Conservation (phyloP, 176 grass and related monocot genomes). For the Puya raimondii region DNA sequence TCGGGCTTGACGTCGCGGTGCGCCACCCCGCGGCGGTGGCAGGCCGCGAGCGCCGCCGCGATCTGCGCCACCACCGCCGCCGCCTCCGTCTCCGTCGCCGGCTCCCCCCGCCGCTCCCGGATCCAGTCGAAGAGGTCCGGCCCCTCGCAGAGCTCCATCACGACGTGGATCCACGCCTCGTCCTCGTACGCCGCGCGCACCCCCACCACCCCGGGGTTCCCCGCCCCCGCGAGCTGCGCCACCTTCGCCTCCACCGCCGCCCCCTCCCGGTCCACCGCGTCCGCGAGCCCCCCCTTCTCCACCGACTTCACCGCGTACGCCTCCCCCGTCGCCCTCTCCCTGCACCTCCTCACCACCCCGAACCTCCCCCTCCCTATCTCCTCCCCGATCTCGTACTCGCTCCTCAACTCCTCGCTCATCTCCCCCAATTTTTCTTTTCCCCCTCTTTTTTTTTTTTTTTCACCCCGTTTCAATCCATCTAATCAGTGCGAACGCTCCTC, state of each 20-base stretch:
- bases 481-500: not conserved
- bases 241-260: constrained; percentile 60
- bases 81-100: constrained; percentile 44
- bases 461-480: too few species aligned
- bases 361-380: constrained; percentile 84
- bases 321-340: constrained; percentile 31
- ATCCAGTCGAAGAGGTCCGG: constrained; percentile 67
- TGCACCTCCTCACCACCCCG: constrained; percentile 70
- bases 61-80: constrained; percentile 52
- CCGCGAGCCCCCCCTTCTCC: constrained; percentile 42
- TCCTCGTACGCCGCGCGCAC: constrained; percentile 58
- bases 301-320: constrained; percentile 68
- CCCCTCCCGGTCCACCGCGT: constrained; percentile 59
- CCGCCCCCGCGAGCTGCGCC: constrained; percentile 31
- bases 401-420: constrained; percentile 48
- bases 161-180: constrained; percentile 41
- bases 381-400: constrained; percentile 60
- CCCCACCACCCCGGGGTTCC: constrained; percentile 53
- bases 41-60: constrained; percentile 37
- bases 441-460: not conserved
- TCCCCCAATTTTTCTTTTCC: constrained; percentile 5
- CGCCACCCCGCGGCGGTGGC: constrained; percentile 55
- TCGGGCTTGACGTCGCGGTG: constrained; percentile 96
- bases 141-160: constrained; percentile 73
- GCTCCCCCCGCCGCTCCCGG: constrained; percentile 32